A percentile compares a stretch with the other conserved stretches of the same genome.
phyloP scores from a whole-genome alignment of 2,329 filamentous ascomycete species.

The Chrysosporium keratinophilum region DNA sequence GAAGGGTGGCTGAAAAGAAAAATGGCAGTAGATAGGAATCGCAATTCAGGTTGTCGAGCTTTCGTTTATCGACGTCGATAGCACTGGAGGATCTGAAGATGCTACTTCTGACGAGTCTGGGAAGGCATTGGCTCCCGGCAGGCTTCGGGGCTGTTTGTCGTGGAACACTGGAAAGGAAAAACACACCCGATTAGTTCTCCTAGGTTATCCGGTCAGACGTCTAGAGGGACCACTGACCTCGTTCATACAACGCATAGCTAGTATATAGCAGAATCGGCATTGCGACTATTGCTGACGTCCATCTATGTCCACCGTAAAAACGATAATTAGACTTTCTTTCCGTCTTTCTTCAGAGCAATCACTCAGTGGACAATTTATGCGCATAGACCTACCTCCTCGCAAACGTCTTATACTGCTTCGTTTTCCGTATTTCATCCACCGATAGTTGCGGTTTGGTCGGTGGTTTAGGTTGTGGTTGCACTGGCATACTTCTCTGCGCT shows the following conservation, averaged over 20 bases:
- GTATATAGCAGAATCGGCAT: slow-evolving; percentile 23
- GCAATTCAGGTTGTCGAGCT: background rate
- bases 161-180: slow-evolving; percentile 7
- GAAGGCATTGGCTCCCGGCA: slow-evolving; percentile 13
- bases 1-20: no score
- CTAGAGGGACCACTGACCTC: slow-evolving; percentile 16
- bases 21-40: no score
- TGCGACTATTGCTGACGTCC: slow-evolving; percentile 23
- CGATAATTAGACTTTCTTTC: background rate
- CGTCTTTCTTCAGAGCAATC: background rate
- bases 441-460: background rate
- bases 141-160: slow-evolving; percentile 9
- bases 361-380: background rate
- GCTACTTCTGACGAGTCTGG: background rate
- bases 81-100: background rate
- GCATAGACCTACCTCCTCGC: slow-evolving; percentile 27
- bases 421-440: slow-evolving; percentile 29
- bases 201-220: background rate
- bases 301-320: slow-evolving; percentile 17
- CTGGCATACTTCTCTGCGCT: slow-evolving; percentile 1
- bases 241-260: slow-evolving; percentile 22
- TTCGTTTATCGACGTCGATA: background rate
- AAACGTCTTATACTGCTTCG: slow-evolving; percentile 33
- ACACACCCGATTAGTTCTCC: background rate
- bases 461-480: background rate